These are phyloP conservation scores for Neonectria magnoliae DNA, from an alignment of 2,329 filamentous ascomycete species.

Conservation along the genomic window DNA sequence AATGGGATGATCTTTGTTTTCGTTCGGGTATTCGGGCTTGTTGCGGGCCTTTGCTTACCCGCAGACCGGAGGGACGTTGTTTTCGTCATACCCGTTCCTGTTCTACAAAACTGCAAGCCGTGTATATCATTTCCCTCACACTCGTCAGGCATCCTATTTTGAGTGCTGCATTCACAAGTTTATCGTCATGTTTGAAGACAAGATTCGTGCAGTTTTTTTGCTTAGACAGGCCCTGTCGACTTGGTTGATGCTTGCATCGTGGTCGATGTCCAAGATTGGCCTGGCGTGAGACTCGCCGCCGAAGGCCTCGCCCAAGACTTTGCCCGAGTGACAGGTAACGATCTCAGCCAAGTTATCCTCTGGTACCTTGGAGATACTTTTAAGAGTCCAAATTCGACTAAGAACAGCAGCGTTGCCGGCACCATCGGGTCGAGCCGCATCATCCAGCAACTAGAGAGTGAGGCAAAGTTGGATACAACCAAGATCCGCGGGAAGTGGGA, in stretches of 20 bases:
- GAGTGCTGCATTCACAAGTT: too few relatives aligned
- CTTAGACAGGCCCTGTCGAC: background rate
- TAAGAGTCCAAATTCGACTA: too few relatives aligned
- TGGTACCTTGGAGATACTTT: too few relatives aligned
- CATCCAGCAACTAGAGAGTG: background rate
- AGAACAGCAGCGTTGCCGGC: constrained; percentile 11
- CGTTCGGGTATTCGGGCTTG: too few relatives aligned
- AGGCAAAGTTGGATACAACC: background rate
- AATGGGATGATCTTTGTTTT: too few relatives aligned
- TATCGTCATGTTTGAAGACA: constrained; percentile 6
- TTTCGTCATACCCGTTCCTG: too few relatives aligned
- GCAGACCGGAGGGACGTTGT: too few relatives aligned
- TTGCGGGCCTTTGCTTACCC: too few relatives aligned
- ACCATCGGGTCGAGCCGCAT: constrained; percentile 10
- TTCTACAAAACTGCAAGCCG: too few relatives aligned
- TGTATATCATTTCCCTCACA: too few relatives aligned
- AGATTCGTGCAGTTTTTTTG: background rate
- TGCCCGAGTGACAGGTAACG: background rate
- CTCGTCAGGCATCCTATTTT: too few relatives aligned
- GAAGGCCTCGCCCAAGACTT: constrained; percentile 1
- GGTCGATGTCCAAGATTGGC: background rate
- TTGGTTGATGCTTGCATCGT: constrained; percentile 2
- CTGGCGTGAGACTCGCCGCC: constrained; percentile 3
- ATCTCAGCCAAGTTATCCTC: background rate
- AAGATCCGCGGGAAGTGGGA: constrained; percentile 28